Conservation (phyloP, 2,329 filamentous ascomycete species). For the Trichoderma sp. region DNA sequence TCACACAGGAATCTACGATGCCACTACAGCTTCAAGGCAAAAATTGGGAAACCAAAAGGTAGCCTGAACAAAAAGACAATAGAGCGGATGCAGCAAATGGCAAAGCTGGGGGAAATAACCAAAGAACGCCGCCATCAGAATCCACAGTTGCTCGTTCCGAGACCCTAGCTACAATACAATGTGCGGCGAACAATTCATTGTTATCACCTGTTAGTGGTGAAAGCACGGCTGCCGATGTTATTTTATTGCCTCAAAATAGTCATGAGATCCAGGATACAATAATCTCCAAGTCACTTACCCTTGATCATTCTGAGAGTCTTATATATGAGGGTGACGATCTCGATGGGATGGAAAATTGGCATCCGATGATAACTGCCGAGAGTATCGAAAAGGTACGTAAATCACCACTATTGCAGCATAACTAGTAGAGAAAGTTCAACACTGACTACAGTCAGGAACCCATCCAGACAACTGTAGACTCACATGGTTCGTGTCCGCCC, state of each 20-base stretch:
- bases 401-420: too few relatives aligned
- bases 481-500: too few relatives aligned
- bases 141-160: too few relatives aligned
- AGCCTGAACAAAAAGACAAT: not conserved
- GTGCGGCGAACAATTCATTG: not conserved
- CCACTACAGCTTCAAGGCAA: not conserved
- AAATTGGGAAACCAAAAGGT: not conserved
- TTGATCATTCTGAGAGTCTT: not conserved
- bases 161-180: too few relatives aligned
- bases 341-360: not conserved
- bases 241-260: not conserved
- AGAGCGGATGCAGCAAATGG: not conserved
- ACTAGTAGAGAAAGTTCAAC: too few relatives aligned
- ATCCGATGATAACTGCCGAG: not conserved
- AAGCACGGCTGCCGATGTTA: not conserved
- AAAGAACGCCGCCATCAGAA: too few relatives aligned
- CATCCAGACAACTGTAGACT: too few relatives aligned
- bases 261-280: not conserved
- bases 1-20: not conserved
- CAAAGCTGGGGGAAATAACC: not conserved
- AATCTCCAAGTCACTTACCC: not conserved
- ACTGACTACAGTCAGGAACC: too few relatives aligned
- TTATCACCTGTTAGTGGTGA: not conserved
- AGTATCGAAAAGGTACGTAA: not conserved
- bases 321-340: not conserved